Evolutionary conservation across 768 basidiomycete genomes (phyloP).

Genomic region (Tulasnella calospora): DNA sequence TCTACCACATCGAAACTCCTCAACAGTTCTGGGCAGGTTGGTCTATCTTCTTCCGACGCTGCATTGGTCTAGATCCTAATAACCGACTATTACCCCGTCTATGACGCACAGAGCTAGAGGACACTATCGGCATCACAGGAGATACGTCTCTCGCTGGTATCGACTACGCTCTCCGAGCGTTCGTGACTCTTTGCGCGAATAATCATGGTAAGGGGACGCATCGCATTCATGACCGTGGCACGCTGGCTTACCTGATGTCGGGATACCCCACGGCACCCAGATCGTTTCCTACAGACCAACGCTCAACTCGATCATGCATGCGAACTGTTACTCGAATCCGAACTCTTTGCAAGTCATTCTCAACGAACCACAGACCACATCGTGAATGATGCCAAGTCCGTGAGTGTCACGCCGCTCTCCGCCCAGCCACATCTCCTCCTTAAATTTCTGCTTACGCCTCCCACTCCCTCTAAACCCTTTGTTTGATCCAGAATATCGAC

Average conservation of each 20-base stretch:
- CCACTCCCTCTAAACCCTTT: slow-evolving; percentile 23
- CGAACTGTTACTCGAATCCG: slow-evolving; percentile 68
- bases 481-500: slow-evolving; percentile 60
- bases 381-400: slow-evolving; percentile 60
- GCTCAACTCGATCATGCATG: slow-evolving; percentile 82
- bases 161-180: slow-evolving; percentile 73
- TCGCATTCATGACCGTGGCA: slow-evolving; percentile 26
- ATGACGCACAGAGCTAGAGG: slow-evolving; percentile 69
- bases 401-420: slow-evolving; percentile 38
- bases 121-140: slow-evolving; percentile 62
- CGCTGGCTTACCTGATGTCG: not conserved
- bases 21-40: slow-evolving; percentile 89
- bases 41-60: slow-evolving; percentile 32
- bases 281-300: slow-evolving; percentile 79
- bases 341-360: slow-evolving; percentile 85
- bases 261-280: slow-evolving; percentile 38
- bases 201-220: slow-evolving; percentile 67
- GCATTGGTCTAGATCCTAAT: slow-evolving; percentile 15
- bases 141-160: slow-evolving; percentile 57
- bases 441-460: slow-evolving; percentile 15
- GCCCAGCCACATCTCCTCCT: slow-evolving; percentile 7
- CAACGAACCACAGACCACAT: slow-evolving; percentile 85
- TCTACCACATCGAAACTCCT: slow-evolving; percentile 74
- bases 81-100: slow-evolving; percentile 8
- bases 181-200: slow-evolving; percentile 68